phyloP scores from a whole-genome alignment of 805 yeast genomes.

The Saccharomyces kudriavzevii region DNA sequence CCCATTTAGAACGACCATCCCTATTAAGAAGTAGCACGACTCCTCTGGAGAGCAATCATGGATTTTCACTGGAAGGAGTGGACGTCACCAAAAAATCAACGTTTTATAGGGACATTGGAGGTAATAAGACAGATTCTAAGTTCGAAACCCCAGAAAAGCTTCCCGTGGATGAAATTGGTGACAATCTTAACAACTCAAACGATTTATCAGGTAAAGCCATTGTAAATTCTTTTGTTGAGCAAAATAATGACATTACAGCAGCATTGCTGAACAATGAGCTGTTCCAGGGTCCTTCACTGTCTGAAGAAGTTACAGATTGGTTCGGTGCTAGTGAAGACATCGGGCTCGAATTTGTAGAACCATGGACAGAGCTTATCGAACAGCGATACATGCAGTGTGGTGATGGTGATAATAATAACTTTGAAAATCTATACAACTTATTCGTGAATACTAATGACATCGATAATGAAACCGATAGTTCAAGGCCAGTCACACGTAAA shows the following conservation, averaged over 20 bases:
- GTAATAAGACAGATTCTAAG: background rate
- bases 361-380: slow-evolving; percentile 75
- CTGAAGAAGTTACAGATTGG: slow-evolving; percentile 40
- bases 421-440: slow-evolving; percentile 5
- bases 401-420: slow-evolving; percentile 18
- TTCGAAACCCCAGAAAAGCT: background rate
- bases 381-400: slow-evolving; percentile 41
- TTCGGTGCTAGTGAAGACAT: slow-evolving; percentile 41
- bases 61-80: background rate
- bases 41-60: background rate
- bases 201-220: background rate
- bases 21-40: background rate
- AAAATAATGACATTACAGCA: slow-evolving; percentile 3
- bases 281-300: slow-evolving; percentile 4
- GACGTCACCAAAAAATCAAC: background rate
- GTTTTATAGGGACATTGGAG: background rate
- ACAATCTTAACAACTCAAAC: background rate
- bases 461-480: background rate
- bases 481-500: background rate
- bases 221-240: background rate
- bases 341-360: slow-evolving; percentile 58
- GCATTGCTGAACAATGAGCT: slow-evolving; percentile 16
- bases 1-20: slow-evolving; percentile 5
- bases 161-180: background rate
- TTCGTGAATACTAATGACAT: background rate